These are phyloP conservation scores for Arctostaphylos glauca DNA, from an alignment of 148 eudicot genomes.

Conservation along the genomic window DNA sequence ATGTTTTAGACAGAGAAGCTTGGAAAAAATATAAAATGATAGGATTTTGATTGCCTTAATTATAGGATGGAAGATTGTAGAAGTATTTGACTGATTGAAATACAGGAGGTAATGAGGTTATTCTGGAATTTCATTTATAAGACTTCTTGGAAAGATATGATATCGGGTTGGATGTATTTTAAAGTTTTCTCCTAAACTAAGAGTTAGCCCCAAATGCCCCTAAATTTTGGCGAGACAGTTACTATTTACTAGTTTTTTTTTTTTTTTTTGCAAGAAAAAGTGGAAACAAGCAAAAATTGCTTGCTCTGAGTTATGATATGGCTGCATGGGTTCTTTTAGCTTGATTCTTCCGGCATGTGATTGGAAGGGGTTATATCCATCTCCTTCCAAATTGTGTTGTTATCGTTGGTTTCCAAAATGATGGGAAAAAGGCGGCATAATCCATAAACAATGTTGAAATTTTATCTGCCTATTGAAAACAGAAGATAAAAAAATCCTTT, in stretches of 20 bases:
- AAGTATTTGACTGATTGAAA: too few relatives aligned
- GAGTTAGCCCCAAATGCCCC: too few relatives aligned
- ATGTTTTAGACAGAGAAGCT: too few relatives aligned
- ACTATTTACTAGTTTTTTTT: not conserved
- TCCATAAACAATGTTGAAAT: not conserved
- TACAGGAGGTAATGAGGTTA: too few relatives aligned
- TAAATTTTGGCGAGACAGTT: not conserved
- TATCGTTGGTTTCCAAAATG: not conserved
- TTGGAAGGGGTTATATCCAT: not conserved
- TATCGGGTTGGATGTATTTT: too few relatives aligned
- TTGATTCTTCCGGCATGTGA: not conserved
- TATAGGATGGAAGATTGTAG: too few relatives aligned
- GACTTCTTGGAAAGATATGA: too few relatives aligned
- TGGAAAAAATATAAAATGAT: too few relatives aligned
- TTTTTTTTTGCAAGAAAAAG: not conserved
- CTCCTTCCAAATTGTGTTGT: slow-evolving; percentile 6
- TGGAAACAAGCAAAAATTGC: not conserved
- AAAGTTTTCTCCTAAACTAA: too few relatives aligned
- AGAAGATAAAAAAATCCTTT: not conserved
- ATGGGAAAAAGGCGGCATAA: not conserved
- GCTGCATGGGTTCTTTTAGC: not conserved
- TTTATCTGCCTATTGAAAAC: not conserved
- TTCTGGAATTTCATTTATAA: too few relatives aligned
- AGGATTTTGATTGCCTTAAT: too few relatives aligned
- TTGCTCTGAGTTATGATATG: not conserved